A percentile compares a stretch with the other conserved stretches of the same genome.
Conservation (phyloP, 2,329 filamentous ascomycete genomes). For the Fusarium sp. region DNA sequence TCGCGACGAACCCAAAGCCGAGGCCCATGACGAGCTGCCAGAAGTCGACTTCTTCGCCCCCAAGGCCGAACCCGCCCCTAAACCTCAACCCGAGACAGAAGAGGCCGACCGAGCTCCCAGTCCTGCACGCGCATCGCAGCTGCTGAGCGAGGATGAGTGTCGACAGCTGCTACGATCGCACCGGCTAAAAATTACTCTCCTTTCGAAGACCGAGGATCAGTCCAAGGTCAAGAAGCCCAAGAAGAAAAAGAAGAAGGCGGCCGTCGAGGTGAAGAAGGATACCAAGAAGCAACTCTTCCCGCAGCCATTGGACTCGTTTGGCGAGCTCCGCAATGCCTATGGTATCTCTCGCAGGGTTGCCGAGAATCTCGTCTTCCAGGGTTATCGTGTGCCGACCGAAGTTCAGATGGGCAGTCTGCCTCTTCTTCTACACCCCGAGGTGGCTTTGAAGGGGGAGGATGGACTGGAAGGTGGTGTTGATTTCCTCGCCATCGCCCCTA, state of each 20-base stretch:
- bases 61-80: constrained; percentile 52
- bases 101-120: constrained; percentile 45
- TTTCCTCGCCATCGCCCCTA: constrained; percentile 90
- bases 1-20: constrained; percentile 50
- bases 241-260: constrained; percentile 64
- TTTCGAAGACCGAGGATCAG: constrained; percentile 65
- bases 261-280: constrained; percentile 62
- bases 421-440: constrained; percentile 73
- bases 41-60: constrained; percentile 71
- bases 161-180: constrained; percentile 81
- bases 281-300: constrained; percentile 76
- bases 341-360: constrained; percentile 79
- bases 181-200: constrained; percentile 84
- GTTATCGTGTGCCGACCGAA: constrained; percentile 89
- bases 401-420: constrained; percentile 91
- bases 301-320: constrained; percentile 82
- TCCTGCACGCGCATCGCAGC: constrained; percentile 44
- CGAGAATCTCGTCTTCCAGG: constrained; percentile 85
- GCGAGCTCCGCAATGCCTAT: constrained; percentile 77
- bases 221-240: constrained; percentile 66
- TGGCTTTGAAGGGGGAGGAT: constrained; percentile 57
- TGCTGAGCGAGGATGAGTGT: constrained; percentile 76
- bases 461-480: constrained; percentile 66
- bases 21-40: constrained; percentile 51
- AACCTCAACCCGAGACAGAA: constrained; percentile 42